These are phyloP conservation scores for Xylaria sp. DNA, from an alignment of 2,329 filamentous ascomycete species.

Conservation along the genomic window DNA sequence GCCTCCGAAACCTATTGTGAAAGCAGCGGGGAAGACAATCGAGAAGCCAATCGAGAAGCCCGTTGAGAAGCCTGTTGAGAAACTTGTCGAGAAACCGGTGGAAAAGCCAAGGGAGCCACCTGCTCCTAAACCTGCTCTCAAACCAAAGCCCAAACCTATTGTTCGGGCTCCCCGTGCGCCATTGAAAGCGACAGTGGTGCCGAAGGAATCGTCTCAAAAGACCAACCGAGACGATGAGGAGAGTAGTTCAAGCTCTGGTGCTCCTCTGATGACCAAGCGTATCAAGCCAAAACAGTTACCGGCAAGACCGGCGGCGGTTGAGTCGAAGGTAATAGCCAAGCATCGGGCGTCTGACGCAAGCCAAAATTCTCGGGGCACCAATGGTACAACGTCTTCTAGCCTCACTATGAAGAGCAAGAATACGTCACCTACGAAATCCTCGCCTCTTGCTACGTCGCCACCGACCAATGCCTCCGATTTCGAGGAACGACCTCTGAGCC, in stretches of 20 bases:
- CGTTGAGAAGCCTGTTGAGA: slow-evolving; percentile 11
- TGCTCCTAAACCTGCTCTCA: slow-evolving; percentile 20
- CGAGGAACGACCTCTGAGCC: slow-evolving; percentile 36
- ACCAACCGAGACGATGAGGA: slow-evolving; percentile 49
- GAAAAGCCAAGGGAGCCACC: slow-evolving; percentile 28
- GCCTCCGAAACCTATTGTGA: slow-evolving; percentile 20
- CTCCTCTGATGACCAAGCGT: slow-evolving; percentile 54
- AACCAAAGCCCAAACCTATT: slow-evolving; percentile 34
- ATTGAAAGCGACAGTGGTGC: slow-evolving; percentile 25
- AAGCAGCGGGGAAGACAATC: slow-evolving; percentile 11
- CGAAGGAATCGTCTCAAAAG: slow-evolving; percentile 41
- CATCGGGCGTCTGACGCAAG: slow-evolving; percentile 46
- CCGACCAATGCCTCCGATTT: slow-evolving; percentile 61
- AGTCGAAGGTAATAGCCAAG: slow-evolving; percentile 34
- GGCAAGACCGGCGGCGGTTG: slow-evolving; percentile 31
- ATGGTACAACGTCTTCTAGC: slow-evolving; percentile 35
- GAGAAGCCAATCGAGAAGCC: slow-evolving; percentile 24
- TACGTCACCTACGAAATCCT: slow-evolving; percentile 58
- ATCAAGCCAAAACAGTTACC: slow-evolving; percentile 43
- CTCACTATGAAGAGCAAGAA: slow-evolving; percentile 45
- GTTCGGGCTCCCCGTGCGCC: slow-evolving; percentile 28
- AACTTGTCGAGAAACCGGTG: slow-evolving; percentile 1
- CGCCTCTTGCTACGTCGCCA: slow-evolving; percentile 59
- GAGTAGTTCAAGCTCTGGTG: slow-evolving; percentile 56
- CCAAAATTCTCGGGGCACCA: slow-evolving; percentile 41